Evolutionary conservation across 805 yeast genomes (phyloP), one percentile per base, ranked within the genome.

Genomic region (Lipomyces yamanashiensis): DNA sequence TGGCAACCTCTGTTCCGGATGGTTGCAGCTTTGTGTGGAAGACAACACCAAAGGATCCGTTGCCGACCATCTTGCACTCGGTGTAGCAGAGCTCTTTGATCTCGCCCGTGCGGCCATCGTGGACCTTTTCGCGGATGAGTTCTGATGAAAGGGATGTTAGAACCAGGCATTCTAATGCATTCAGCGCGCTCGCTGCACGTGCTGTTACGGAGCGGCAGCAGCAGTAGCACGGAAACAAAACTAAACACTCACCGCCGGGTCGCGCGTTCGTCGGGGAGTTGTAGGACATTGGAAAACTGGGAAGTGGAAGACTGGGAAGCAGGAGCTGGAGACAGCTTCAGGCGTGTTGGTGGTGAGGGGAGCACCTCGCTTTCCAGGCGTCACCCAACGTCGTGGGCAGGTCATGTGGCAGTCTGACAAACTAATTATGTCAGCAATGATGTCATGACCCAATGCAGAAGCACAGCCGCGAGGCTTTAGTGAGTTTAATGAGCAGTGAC

Each of bases 21-120:
- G 93, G 92, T 65, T 84, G 73, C 45, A 95, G 80, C 63, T 84
- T 86, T 7, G 97, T 91, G 70, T 90, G 95, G 74, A 91, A 92
- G n/a, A 95, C 99, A 40, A 92, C 92, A 1, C 99, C 99, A 79
- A 95, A 95, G n/a, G 98, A 92, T 10, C 99, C 99, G 76, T 90
- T 96, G n/a, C 99, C 99, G 48, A 93, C 95, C 82, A 92, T 92
- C 70, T 90, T 88, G 47, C 90, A 84, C 71, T 88, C 91, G 17
- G 92, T 88, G 78, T 90, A 91, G 54, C 87, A 85, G 61, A 93
- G 83, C 57, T 84, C 82, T 56, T 81, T 79, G 37, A 79, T 72
- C 67, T 85, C 85, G 60, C 89, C 91, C 8, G 87, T 84, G 72
- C 82, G 86, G 48, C 93, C 92, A 71, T 88, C 88, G 70, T 83